Base-by-base conservation (phyloP, 345 rosid genomes). In the Eucalyptus curtisii region DNA sequence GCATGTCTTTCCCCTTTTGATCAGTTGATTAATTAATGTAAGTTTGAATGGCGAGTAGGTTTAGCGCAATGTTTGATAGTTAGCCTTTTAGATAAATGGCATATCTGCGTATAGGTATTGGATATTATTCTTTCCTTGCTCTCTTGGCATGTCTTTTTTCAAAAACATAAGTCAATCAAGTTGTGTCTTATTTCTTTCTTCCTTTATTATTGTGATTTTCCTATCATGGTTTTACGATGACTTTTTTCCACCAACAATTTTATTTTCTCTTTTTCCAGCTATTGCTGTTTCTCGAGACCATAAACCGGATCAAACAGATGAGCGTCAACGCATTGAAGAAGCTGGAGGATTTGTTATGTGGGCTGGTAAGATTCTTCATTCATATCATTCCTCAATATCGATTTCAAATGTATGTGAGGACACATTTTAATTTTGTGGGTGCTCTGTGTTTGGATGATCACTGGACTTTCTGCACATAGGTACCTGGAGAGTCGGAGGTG, bases 321-420 rank as follows among this genome's bases (percentile, higher is more conserved):
- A 98, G 91, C 96, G 99, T 80, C 99, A 95, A 88, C 93, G 99
- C 68, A 98, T 98, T 88, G 99, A 98, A 92, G 95, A 97, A 91
- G 99, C 99, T 13, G 99, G 99, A 88, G 99, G 99, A 84, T 98
- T 98, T 91, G 99, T 98, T 86, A 97, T 97, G 98, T 98, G 99
- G 99, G 99, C 99, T 91, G 99, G 99, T 95, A 88, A 89, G 19
- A 31, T 84, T 71, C 40, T 71, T 71, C 81, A 71, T 37, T 37
- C 42, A 71, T 71, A 5, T 37, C 81, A 37, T 71, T 71, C 81
- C 8, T 37, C 45, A 71, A 71, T 37, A 19, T 17, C 7, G 11
- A 37, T 71, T 71, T 20, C 81, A 71, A 71, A 71, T 10, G 6
- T 20, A 37, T 20, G 6, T 71, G 27, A 37, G 81, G 6, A 71